These are phyloP conservation scores for Leishmania major DNA, from an alignment of 208 protist genomes.

Conservation along the genomic window DNA sequence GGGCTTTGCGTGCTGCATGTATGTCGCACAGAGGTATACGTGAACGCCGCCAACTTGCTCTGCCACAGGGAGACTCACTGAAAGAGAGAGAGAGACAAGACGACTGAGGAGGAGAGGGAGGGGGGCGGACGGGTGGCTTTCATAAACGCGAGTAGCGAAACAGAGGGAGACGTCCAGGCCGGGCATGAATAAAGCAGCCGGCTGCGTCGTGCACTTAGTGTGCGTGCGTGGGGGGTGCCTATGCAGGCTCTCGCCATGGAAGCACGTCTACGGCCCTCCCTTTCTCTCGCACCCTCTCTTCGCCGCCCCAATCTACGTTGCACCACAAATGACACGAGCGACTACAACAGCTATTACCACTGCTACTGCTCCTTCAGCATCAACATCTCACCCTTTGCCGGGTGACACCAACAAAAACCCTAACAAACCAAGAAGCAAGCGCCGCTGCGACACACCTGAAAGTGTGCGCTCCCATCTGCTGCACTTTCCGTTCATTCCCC, in stretches of 20 bases:
- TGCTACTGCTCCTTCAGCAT: background rate
- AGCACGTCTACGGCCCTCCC: background rate
- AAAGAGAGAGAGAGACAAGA: background rate
- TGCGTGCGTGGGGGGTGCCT: background rate
- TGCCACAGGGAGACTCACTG: background rate
- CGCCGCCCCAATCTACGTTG: background rate
- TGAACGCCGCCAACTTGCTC: slow-evolving; percentile 21
- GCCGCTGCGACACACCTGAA: background rate
- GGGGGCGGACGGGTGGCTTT: background rate
- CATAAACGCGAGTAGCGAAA: background rate
- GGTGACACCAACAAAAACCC: too few relatives aligned
- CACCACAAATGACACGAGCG: background rate
- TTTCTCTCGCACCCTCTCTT: background rate
- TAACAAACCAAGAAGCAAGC: background rate
- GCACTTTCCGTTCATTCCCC: background rate
- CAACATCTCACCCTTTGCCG: too few relatives aligned
- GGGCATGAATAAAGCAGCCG: background rate
- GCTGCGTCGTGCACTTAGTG: background rate
- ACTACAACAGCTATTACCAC: background rate
- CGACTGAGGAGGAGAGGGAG: background rate
- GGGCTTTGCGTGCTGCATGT: slow-evolving; percentile 10
- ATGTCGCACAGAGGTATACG: slow-evolving; percentile 6
- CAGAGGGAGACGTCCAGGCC: background rate
- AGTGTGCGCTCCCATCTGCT: background rate
- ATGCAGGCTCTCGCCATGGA: background rate